Percentiles rank a stretch among this genome's conserved stretches.
phyloP scores from a whole-genome alignment of 805 yeast genomes.

The Candida nanaspora region DNA sequence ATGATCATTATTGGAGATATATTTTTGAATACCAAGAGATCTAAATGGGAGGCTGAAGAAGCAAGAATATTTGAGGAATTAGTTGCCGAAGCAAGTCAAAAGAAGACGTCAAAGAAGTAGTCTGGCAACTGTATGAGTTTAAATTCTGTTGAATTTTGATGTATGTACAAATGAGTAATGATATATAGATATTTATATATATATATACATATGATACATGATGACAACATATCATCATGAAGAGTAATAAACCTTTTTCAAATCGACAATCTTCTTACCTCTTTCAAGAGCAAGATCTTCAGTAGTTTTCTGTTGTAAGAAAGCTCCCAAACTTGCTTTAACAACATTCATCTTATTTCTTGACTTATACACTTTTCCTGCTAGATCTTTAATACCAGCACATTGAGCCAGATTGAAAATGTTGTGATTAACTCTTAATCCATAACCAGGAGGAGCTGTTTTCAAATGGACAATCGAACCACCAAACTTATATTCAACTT shows the following conservation, averaged over 20 bases:
- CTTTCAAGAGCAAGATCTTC: conserved; percentile 86
- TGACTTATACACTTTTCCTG: conserved; percentile 87
- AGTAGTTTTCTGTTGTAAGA: conserved; percentile 67
- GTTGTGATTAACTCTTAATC: conserved; percentile 84
- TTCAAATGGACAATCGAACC: conserved; percentile 78
- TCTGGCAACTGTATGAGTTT: no score
- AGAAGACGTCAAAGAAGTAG: conserved; percentile 43
- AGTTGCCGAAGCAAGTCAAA: conserved; percentile 76
- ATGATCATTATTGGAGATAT: conserved; percentile 63
- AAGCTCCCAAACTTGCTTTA: conserved; percentile 82
- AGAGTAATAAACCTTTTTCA: conserved; percentile 78
- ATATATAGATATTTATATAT: not conserved
- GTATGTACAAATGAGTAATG: no score
- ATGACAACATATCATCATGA: conserved; percentile 5
- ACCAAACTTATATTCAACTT: conserved; percentile 75
- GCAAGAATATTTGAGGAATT: conserved; percentile 86
- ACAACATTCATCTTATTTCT: conserved; percentile 94
- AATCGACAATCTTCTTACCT: conserved; percentile 92
- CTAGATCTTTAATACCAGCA: conserved; percentile 89
- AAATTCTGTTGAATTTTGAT: no score
- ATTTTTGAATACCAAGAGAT: conserved; percentile 60
- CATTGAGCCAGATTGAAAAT: conserved; percentile 87
- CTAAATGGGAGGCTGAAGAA: conserved; percentile 88
- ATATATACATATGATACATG: not conserved
- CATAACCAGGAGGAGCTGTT: conserved; percentile 90